phyloP scores from a whole-genome alignment of 108 stramenopile species.

The Pseudonitzschia pungens region DNA sequence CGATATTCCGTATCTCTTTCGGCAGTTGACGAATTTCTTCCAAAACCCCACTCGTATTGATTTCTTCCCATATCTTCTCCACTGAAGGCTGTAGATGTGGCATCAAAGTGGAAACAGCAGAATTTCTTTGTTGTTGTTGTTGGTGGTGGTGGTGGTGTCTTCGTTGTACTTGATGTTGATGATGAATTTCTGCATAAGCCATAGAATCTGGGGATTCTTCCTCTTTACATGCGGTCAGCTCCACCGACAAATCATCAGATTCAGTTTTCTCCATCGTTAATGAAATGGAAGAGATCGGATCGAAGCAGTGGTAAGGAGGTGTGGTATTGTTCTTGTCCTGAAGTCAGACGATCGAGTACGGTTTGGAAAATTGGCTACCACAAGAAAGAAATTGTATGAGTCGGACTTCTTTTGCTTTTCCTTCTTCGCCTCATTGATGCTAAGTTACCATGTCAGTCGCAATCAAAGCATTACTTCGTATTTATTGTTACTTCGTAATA shows the following conservation, averaged over 20 bases:
- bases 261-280: slow-evolving; percentile 14
- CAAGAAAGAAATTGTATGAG: too few species aligned
- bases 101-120: neutral
- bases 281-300: neutral
- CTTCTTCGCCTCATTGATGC: too few species aligned
- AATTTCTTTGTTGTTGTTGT: neutral
- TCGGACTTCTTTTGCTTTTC: too few species aligned
- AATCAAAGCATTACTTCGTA: too few species aligned
- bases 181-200: neutral
- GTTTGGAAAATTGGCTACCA: too few species aligned
- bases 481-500: too few species aligned
- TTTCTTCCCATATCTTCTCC: neutral
- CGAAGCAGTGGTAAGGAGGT: too few species aligned
- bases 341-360: too few species aligned
- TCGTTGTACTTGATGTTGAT: neutral
- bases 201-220: slow-evolving; percentile 4
- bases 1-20: slow-evolving; percentile 71
- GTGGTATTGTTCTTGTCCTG: too few species aligned
- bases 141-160: too few species aligned
- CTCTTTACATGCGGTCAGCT: slow-evolving; percentile 4
- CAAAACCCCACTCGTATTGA: neutral
- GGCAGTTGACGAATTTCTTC: slow-evolving; percentile 43
- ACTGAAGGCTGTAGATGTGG: neutral
- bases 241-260: slow-evolving; percentile 14
- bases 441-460: too few species aligned